Percentiles rank a stretch among this genome's conserved stretches.
phyloP scores from a whole-genome alignment of 345 rosid species.

The Euphorbia peplus region DNA sequence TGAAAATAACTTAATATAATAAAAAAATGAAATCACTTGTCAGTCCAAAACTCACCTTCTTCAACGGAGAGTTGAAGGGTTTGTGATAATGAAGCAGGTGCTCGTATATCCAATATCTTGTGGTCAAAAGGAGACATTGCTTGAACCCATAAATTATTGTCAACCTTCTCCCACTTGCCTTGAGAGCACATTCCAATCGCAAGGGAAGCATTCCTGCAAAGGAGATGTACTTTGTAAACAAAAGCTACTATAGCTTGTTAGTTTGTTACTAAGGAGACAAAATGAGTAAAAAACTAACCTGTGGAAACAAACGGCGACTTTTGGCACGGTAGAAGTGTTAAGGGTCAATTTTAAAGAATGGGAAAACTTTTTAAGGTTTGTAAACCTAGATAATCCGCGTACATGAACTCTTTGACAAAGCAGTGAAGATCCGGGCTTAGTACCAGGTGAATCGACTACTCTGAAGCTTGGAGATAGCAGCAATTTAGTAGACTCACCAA shows the following conservation, averaged over 20 bases:
- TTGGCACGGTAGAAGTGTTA: slow-evolving; percentile 33
- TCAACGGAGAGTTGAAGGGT: slow-evolving; percentile 52
- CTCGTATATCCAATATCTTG: slow-evolving; percentile 67
- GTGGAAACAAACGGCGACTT: slow-evolving; percentile 77
- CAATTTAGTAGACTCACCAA: slow-evolving; percentile 44
- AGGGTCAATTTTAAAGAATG: slow-evolving; percentile 61
- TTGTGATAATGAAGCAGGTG: slow-evolving; percentile 38
- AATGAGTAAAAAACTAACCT: slow-evolving; percentile 41
- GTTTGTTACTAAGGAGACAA: background rate
- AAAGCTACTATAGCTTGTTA: background rate
- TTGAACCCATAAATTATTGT: slow-evolving; percentile 69
- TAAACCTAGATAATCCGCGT: slow-evolving; percentile 58
- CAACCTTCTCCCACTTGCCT: slow-evolving; percentile 70
- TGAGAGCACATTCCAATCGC: slow-evolving; percentile 76
- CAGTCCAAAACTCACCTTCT: slow-evolving; percentile 44
- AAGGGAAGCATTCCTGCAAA: slow-evolving; percentile 71
- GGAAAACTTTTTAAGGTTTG: slow-evolving; percentile 56
- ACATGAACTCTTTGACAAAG: slow-evolving; percentile 71
- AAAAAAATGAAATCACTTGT: background rate
- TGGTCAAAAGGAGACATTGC: slow-evolving; percentile 88
- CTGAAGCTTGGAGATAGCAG: slow-evolving; percentile 44
- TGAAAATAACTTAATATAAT: background rate
- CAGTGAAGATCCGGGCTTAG: slow-evolving; percentile 47
- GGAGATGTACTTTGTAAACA: slow-evolving; percentile 5
- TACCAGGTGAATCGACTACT: slow-evolving; percentile 68